These are phyloP conservation scores for Globisporangium perplexum DNA, from an alignment of 352 stramenopile genomes.

Conservation along the genomic window DNA sequence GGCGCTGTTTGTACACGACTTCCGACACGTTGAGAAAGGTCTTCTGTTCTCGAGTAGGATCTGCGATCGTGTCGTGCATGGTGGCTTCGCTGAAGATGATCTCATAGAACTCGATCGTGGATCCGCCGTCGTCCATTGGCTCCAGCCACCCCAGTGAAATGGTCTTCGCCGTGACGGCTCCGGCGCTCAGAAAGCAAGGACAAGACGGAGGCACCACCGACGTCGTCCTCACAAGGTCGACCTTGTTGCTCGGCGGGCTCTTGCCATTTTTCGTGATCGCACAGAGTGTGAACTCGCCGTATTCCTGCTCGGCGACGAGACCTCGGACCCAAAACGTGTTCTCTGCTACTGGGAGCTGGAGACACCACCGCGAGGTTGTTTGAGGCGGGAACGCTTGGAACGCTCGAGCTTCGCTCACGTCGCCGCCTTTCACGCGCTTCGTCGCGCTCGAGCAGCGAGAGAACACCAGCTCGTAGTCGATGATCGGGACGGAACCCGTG, in stretches of 20 bases:
- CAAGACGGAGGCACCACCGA: conserved; percentile 27
- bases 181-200: conserved; percentile 42
- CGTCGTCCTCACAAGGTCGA: conserved; percentile 27
- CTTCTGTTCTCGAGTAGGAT: conserved; percentile 16
- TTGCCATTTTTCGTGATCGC: conserved; percentile 55
- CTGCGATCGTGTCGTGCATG: conserved; percentile 38
- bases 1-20: conserved; percentile 44
- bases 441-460: conserved; percentile 14
- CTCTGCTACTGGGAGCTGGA: conserved; percentile 31
- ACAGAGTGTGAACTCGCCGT: conserved; percentile 34
- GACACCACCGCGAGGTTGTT: conserved; percentile 49
- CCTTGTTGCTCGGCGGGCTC: conserved; percentile 38
- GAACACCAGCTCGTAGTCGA: conserved; percentile 62
- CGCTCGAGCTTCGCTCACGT: background rate
- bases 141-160: conserved; percentile 62
- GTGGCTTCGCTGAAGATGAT: conserved; percentile 55
- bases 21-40: conserved; percentile 53
- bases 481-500: conserved; percentile 52
- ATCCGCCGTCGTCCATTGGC: conserved; percentile 52
- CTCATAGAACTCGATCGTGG: conserved; percentile 59
- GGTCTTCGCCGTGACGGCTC: conserved; percentile 48
- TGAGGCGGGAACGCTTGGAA: conserved; percentile 21
- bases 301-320: conserved; percentile 41
- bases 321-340: conserved; percentile 36
- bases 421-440: conserved; percentile 1